Evolutionary conservation across 1,284 basidiomycete species (phyloP), one percentile per base, ranked within the genome.

Genomic region (Flammula alnicola): DNA sequence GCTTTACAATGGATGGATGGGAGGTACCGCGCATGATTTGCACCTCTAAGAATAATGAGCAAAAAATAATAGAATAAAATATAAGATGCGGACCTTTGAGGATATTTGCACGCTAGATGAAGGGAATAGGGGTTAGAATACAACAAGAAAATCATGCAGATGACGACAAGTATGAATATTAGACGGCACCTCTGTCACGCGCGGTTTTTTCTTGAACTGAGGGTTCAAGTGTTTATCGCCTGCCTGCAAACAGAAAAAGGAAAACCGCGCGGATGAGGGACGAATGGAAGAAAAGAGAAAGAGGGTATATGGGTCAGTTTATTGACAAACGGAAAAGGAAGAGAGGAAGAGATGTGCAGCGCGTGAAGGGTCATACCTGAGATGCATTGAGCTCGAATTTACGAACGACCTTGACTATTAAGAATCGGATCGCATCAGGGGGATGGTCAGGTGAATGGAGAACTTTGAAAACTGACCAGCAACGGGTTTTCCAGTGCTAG

Each of bases 1-100:
- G 84, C 68, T 93, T 93, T 65, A 99, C 89, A 60, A 99, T 90
- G 25, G 87, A 83, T 5, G 91, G 86, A 65, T 99, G 95, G 58
- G 89, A 88, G 53, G 87, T 89, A 17, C 93, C 93, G 26, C 96
- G 91, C 97, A 99, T 99, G 63, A 99, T 99, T 72, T 98, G 95
- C 4, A 99, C 97, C 83, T 99, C 97, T 91, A 63, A 11, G 54
- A 54, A 17, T 30, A 10, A 31, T 56, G 19, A 49, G 45, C 29
- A 17, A n/a, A 23, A 12, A 17, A 29, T 16, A 25, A 40, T 23
- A 26, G n/a, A n/a, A n/a, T n/a, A n/a, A n/a, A 25, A 53, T 40
- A 37, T 27, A 31, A 19, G 22, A 17, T 16, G 49, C 37, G 9
- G 35, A 83, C 88, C 88, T 82, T 99, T 99, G 61, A 99, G 83